phyloP scores from a whole-genome alignment of 345 rosid genomes.

The Brassica cretica region DNA sequence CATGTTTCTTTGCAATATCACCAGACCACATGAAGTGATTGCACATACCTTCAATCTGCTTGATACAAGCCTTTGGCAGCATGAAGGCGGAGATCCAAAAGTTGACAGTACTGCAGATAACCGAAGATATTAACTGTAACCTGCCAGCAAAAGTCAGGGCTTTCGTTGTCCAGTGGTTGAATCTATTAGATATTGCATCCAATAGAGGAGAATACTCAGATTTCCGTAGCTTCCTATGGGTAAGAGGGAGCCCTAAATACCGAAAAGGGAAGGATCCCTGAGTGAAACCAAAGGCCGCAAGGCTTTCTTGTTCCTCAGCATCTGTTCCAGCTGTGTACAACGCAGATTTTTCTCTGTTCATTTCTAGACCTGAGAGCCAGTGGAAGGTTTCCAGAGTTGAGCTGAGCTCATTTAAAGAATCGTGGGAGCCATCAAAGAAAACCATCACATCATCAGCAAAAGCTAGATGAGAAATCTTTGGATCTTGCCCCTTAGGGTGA shows the following conservation, averaged over 20 bases:
- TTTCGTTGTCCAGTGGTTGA: not conserved
- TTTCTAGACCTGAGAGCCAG: not conserved
- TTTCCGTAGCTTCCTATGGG: not conserved
- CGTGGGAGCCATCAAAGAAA: not conserved
- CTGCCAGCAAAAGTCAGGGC: not conserved
- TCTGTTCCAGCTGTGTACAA: not conserved
- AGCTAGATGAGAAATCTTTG: not conserved
- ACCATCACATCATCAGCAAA: not conserved
- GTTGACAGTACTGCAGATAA: not conserved
- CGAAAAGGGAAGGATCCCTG: not conserved
- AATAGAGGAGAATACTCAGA: not conserved
- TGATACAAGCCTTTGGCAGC: not conserved
- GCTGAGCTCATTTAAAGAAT: not conserved
- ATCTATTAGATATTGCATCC: not conserved
- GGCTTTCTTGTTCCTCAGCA: not conserved
- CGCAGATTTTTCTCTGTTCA: not conserved
- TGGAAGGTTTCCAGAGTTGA: not conserved
- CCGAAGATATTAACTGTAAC: not conserved
- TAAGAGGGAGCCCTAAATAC: not conserved
- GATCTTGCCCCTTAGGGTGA: not conserved
- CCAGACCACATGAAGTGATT: not conserved
- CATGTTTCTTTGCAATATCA: not conserved
- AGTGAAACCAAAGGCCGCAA: not conserved
- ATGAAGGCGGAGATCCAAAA: not conserved
- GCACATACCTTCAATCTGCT: not conserved